Evolutionary conservation across 352 stramenopile species (phyloP).

Genomic region (Globisporangium cylindrosporum): DNA sequence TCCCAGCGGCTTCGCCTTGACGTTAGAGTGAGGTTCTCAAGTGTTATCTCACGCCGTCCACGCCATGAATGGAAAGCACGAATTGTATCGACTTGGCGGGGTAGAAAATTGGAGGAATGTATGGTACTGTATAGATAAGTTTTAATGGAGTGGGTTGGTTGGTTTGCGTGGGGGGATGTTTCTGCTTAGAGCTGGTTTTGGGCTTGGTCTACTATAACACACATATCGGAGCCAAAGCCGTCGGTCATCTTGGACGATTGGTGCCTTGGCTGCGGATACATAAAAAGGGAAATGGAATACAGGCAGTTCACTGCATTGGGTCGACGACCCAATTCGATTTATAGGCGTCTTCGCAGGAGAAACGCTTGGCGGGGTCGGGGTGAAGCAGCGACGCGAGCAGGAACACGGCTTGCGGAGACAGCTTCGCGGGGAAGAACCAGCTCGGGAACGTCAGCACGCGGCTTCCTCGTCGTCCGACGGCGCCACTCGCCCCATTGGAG

Average conservation of each 20-base stretch:
- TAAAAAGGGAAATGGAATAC: conserved; percentile 23
- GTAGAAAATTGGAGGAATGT: not conserved
- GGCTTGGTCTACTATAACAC: conserved; percentile 16
- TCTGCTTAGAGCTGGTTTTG: not conserved
- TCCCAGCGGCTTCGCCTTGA: not conserved
- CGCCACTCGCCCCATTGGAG: conserved; percentile 21
- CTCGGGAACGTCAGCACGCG: conserved; percentile 63
- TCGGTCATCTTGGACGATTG: not conserved
- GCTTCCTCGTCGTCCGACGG: conserved; percentile 29
- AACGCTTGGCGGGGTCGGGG: conserved; percentile 74
- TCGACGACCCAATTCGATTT: conserved; percentile 69
- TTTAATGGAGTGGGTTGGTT: not conserved
- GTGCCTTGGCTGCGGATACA: conserved; percentile 15
- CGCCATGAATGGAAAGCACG: not conserved
- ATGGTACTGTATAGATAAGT: conserved; percentile 22
- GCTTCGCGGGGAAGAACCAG: conserved; percentile 82
- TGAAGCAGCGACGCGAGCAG: conserved; percentile 81
- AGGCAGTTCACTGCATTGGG: conserved; percentile 20
- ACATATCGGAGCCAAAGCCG: conserved; percentile 6
- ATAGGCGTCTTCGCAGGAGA: conserved; percentile 80
- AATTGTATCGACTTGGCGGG: not conserved
- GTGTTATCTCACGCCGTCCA: not conserved
- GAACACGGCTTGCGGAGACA: conserved; percentile 61
- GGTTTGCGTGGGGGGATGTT: not conserved
- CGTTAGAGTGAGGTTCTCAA: not conserved